These are phyloP conservation scores for Verticillium klebahnii DNA, from an alignment of 2,329 filamentous ascomycete species.

Conservation along the genomic window DNA sequence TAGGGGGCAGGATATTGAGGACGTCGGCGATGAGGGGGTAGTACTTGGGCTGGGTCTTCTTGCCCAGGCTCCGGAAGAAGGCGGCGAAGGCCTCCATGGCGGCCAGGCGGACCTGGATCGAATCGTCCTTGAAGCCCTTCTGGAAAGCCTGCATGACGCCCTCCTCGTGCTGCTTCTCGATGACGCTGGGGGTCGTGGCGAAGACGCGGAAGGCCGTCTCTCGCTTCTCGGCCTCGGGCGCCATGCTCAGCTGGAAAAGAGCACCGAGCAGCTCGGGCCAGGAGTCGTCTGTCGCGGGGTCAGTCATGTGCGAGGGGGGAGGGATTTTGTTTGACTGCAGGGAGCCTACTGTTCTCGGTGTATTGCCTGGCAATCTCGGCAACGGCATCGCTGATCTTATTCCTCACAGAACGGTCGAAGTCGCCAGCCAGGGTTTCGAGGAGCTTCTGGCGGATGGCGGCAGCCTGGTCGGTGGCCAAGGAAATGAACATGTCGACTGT, in stretches of 20 bases:
- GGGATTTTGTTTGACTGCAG: slow-evolving; percentile 2
- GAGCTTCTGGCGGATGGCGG: slow-evolving; percentile 78
- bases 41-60: slow-evolving; percentile 86
- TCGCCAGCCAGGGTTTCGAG: slow-evolving; percentile 73
- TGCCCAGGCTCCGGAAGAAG: slow-evolving; percentile 87
- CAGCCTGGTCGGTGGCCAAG: slow-evolving; percentile 66
- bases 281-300: slow-evolving; percentile 56
- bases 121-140: slow-evolving; percentile 86
- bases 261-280: slow-evolving; percentile 87
- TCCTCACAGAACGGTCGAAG: slow-evolving; percentile 68
- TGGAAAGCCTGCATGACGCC: slow-evolving; percentile 85
- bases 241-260: slow-evolving; percentile 88
- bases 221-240: slow-evolving; percentile 73
- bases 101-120: slow-evolving; percentile 78
- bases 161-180: slow-evolving; percentile 91
- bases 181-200: slow-evolving; percentile 88
- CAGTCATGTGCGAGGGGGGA: background rate
- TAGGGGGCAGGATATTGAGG: slow-evolving; percentile 87
- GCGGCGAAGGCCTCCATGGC: slow-evolving; percentile 96
- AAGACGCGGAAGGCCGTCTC: slow-evolving; percentile 96
- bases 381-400: slow-evolving; percentile 97
- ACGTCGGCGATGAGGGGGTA: slow-evolving; percentile 83
- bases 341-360: slow-evolving; percentile 73
- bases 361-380: slow-evolving; percentile 95
- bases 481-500: slow-evolving; percentile 83